These are phyloP conservation scores for Hortiboletus flavorubellus DNA, from an alignment of 768 basidiomycete genomes.

Conservation along the genomic window DNA sequence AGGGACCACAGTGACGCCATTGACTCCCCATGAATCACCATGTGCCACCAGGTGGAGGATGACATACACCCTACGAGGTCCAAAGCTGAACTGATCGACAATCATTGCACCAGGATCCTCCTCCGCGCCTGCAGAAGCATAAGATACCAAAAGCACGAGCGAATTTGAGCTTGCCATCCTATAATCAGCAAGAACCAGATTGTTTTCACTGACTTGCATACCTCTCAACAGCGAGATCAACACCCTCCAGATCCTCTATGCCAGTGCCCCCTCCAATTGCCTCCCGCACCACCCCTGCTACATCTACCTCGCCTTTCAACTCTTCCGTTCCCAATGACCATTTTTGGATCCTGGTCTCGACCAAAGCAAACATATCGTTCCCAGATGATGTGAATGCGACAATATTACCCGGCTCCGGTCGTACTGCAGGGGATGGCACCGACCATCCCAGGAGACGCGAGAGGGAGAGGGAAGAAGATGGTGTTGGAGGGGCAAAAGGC, in stretches of 20 bases:
- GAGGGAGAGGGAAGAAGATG: slow-evolving; percentile 41
- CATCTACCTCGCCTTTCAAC: slow-evolving; percentile 51
- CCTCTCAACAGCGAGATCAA: slow-evolving; percentile 66
- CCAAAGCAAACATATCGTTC: slow-evolving; percentile 62
- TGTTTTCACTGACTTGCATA: slow-evolving; percentile 26
- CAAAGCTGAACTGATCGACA: slow-evolving; percentile 37
- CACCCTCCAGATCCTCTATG: slow-evolving; percentile 65
- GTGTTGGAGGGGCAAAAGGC: slow-evolving; percentile 53
- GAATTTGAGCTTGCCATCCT: slow-evolving; percentile 41
- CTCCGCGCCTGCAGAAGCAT: slow-evolving; percentile 49
- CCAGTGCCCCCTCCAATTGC: slow-evolving; percentile 46
- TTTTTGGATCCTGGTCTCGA: slow-evolving; percentile 63
- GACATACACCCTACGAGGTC: slow-evolving; percentile 63
- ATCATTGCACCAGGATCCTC: slow-evolving; percentile 35
- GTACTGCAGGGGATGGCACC: slow-evolving; percentile 34
- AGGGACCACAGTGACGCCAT: slow-evolving; percentile 55
- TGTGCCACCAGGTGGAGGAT: slow-evolving; percentile 44
- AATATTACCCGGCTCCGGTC: slow-evolving; percentile 56
- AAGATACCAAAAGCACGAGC: slow-evolving; percentile 64
- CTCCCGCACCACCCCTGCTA: slow-evolving; percentile 45
- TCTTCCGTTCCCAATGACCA: slow-evolving; percentile 62
- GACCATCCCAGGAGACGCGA: slow-evolving; percentile 43
- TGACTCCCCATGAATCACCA: slow-evolving; percentile 25
- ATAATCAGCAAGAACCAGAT: neutral
- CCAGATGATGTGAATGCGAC: slow-evolving; percentile 57